A percentile compares a stretch with the other conserved stretches of the same genome.
These are phyloP conservation scores for Neofusicoccum sp. DNA, from an alignment of 2,329 filamentous ascomycete genomes.

Conservation along the genomic window DNA sequence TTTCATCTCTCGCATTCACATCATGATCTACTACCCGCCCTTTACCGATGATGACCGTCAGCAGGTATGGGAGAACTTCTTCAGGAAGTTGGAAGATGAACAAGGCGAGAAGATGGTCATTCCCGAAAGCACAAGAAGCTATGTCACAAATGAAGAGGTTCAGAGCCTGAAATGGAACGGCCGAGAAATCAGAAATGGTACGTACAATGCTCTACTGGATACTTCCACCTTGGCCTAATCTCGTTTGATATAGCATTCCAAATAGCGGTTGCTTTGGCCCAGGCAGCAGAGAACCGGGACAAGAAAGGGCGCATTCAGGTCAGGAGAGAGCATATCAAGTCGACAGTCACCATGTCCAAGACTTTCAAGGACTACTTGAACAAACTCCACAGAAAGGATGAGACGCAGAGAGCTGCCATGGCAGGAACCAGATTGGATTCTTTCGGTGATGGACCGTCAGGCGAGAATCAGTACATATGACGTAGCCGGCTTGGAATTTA, in stretches of 20 bases:
- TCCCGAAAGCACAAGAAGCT: background rate
- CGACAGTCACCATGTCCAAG: constrained; percentile 25
- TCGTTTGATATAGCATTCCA: constrained; percentile 25
- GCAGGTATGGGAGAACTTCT: constrained; percentile 33
- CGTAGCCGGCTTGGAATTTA: too few species aligned
- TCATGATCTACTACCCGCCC: constrained; percentile 26
- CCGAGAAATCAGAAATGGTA: constrained; percentile 35
- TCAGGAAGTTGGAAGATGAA: constrained; percentile 28
- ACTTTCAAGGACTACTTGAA: constrained; percentile 28
- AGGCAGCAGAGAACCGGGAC: constrained; percentile 23
- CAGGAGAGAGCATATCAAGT: constrained; percentile 25
- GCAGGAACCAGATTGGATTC: background rate
- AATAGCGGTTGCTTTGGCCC: constrained; percentile 29
- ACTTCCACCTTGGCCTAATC: too few species aligned
- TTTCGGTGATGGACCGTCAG: background rate
- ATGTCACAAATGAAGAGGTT: constrained; percentile 21
- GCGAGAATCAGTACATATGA: too few species aligned
- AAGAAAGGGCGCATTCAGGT: constrained; percentile 17
- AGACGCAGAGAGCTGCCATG: constrained; percentile 13
- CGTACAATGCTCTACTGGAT: background rate
- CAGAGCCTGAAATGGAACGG: constrained; percentile 32
- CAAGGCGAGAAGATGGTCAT: constrained; percentile 17
- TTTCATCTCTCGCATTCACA: constrained; percentile 28
- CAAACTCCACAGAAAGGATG: constrained; percentile 22
- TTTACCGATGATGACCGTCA: constrained; percentile 25